Percentiles rank a stretch among this genome's conserved stretches.
Conservation (phyloP, 2,329 filamentous ascomycete species). For the Talaromyces sp. region DNA sequence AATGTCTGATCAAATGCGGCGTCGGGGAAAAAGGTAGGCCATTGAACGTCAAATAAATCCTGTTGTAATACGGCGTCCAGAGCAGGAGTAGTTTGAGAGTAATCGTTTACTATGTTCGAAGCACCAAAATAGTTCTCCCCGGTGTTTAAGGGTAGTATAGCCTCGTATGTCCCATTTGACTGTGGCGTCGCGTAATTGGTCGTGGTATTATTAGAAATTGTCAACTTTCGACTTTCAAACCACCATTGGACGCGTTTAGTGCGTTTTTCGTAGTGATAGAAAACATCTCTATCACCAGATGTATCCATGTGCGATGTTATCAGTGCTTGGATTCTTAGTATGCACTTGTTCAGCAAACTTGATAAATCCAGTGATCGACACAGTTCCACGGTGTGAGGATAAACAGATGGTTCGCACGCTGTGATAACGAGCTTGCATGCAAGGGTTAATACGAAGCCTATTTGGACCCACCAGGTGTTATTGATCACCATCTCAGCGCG, state of each 20-base stretch:
- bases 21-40: neutral
- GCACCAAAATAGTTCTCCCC: neutral
- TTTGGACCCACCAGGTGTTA: slow-evolving; percentile 38
- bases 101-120: neutral
- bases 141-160: neutral
- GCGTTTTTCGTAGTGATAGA: neutral
- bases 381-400: neutral
- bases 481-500: slow-evolving; percentile 31
- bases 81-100: neutral
- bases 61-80: neutral
- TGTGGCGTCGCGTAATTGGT: neutral
- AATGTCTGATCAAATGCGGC: neutral
- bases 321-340: neutral
- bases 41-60: neutral
- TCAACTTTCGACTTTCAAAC: neutral
- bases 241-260: neutral
- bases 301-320: neutral
- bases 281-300: neutral
- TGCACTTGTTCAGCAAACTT: neutral
- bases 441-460: slow-evolving; percentile 28
- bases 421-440: slow-evolving; percentile 11
- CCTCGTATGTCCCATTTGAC: neutral
- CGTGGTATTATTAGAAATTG: neutral
- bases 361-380: neutral
- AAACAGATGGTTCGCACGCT: neutral